Base-by-base conservation (phyloP, 2,329 filamentous ascomycete genomes). In the Monosporascus sp. region DNA sequence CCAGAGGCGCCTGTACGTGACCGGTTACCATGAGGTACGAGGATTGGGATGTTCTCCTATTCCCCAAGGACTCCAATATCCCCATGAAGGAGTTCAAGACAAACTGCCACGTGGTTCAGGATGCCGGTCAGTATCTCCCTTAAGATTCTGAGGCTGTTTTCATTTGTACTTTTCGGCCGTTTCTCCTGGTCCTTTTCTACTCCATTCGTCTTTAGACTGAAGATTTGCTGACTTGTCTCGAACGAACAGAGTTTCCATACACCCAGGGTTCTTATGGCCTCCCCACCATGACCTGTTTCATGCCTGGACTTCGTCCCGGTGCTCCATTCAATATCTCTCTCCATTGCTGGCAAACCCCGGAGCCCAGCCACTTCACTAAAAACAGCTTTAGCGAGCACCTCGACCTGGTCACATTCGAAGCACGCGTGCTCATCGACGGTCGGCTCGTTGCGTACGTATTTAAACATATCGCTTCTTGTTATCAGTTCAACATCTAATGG, bases 61-160 rank as follows among this genome's bases (percentile, higher is more conserved):
- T 95, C 67, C 86, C 89, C 0, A 71, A 70, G 56, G 78, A 80
- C 56, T 84, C 78, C 61, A 85, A 84, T 62, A 68, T 87, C 14
- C 91, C 91, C 1, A 71, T 92, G 52, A 88, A 89, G 69, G 91
- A 95, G 70, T 96, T 94, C 77, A 86, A 85, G 65, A 89, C 89
- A 7, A 78, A 82, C 56, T 95, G 89, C 68, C 87, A 88, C 67
- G 83, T 87, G 35, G 79, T 85, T n/a, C 73, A 76, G 6, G 78
- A 82, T 63, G 53, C 67, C 48, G 75, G 76, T 76, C 60, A 56
- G 70, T 57, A 8, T 5, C 9, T 1, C 4, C 31, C 11, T 14
- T 35, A 2, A 14, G 31, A 35, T 5, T 14, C 31, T 5, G 31
- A 35, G 9, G 31, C 31, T 35, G 31, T 35, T 35, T 35, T 14